Conservation (phyloP, 2,329 filamentous ascomycete species). For the Calycina herbarum region DNA sequence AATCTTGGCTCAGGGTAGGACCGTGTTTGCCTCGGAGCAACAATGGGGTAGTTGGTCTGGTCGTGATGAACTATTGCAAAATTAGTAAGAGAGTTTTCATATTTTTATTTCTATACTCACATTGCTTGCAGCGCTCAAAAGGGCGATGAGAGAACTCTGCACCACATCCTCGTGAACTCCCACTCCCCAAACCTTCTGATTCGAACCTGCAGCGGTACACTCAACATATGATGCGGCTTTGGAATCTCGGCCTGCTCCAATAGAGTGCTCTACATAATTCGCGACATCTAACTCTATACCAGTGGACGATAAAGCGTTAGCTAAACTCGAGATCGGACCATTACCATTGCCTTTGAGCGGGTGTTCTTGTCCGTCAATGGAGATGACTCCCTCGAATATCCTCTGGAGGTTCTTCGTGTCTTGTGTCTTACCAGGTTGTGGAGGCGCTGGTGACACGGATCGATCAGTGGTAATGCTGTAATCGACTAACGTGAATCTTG, state of each 20-base stretch:
- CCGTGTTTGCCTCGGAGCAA: constrained; percentile 59
- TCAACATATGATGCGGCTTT: constrained; percentile 97
- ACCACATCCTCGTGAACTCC: constrained; percentile 92
- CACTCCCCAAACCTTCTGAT: constrained; percentile 82
- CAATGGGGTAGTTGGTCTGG: constrained; percentile 67
- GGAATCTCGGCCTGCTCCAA: constrained; percentile 76
- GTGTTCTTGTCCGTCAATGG: constrained; percentile 79
- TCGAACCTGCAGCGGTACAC: constrained; percentile 68
- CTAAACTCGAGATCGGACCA: constrained; percentile 86
- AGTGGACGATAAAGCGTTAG: constrained; percentile 74
- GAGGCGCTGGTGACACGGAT: constrained; percentile 70
- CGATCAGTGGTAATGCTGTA: constrained; percentile 89
- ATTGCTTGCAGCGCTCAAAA: constrained; percentile 81
- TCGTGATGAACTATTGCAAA: constrained; percentile 65
- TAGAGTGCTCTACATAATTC: constrained; percentile 96
- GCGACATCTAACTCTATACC: constrained; percentile 87
- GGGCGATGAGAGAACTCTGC: constrained; percentile 81
- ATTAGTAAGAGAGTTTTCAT: constrained; percentile 13
- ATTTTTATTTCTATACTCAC: constrained; percentile 53
- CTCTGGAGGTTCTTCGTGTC: constrained; percentile 78
- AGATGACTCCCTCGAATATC: constrained; percentile 80
- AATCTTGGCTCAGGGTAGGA: constrained; percentile 41
- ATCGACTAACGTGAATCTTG: constrained; percentile 83
- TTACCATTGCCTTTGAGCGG: constrained; percentile 79
- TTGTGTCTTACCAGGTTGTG: constrained; percentile 67